Evolutionary conservation across 2,329 filamentous ascomycete species (phyloP), one percentile per base, ranked within the genome.

Genomic region (Pseudocercospora cruenta): DNA sequence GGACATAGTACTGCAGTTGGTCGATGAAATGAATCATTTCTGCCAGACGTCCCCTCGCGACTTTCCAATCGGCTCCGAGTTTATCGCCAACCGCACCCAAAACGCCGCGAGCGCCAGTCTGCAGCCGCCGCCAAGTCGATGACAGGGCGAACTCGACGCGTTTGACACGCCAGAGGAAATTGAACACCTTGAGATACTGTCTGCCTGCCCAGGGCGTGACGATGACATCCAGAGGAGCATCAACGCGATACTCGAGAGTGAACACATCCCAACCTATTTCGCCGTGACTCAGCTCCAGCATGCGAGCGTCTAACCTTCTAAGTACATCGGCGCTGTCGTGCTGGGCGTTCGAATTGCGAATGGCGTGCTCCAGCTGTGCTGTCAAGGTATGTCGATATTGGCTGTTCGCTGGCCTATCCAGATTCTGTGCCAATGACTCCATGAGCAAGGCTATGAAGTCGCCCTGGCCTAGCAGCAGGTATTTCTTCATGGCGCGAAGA

Each of bases 201-300:
- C 94, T 91, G 71, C 92, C 94, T 54, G 93, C 94, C 88, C 94
- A 97, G 49, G 96, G 93, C 0, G 94, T 98, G 45, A 99, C 93
- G 57, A 99, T 94, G 28, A 99, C 95, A 77, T 99, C 95, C 24
- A 97, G 92, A 0, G 95, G 95, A 1, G 94, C 91, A 77, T 97
- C 94, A 72, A 99, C 95, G 78, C 98, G 97, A 82, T 99, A 99
- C 78, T 99, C 96, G 8, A 99, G 87, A 0, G 95, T 99, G 80
- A 99, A 99, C 76, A 96, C 97, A 76, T 99, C 95, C 95, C 95
- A 99, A 58, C 95, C 95, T 61, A 97, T 98, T 74, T 99, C 95
- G 60, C 95, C 95, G 73, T 97, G 94, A 8, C 91, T 96, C 5
- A 98, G 86, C 80, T 98, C 94, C 47, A 99, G 86, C 94, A 99